Conservation (phyloP, 2,329 filamentous ascomycete genomes). For the Aspergillus tubingensis region DNA sequence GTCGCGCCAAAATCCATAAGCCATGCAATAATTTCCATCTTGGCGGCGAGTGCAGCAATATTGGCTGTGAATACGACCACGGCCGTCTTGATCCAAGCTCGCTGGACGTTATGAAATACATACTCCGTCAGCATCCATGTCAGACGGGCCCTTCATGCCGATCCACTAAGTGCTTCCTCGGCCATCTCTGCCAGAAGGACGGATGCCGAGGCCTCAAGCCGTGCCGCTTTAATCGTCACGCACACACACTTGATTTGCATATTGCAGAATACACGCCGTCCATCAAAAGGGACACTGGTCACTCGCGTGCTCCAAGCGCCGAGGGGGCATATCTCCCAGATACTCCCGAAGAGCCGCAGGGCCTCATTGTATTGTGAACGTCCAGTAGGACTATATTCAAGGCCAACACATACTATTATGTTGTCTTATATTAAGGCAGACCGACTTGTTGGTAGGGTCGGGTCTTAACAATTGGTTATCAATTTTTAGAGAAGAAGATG, state of each 20-base stretch:
- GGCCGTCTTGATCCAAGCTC: slow-evolving; percentile 42
- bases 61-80: slow-evolving; percentile 51
- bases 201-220: slow-evolving; percentile 34
- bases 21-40: slow-evolving; percentile 55
- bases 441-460: not conserved
- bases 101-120: slow-evolving; percentile 46
- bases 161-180: slow-evolving; percentile 46
- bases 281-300: not conserved
- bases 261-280: not conserved
- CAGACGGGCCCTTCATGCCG: slow-evolving; percentile 45
- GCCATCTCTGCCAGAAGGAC: slow-evolving; percentile 45
- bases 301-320: not conserved
- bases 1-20: slow-evolving; percentile 42
- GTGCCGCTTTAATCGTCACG: slow-evolving; percentile 32
- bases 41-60: slow-evolving; percentile 40
- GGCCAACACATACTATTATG: not conserved
- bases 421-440: not conserved
- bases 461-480: too few relatives aligned
- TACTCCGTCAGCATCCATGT: slow-evolving; percentile 50
- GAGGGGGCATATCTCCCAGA: not conserved
- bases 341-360: not conserved
- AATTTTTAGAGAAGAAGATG: too few relatives aligned
- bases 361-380: not conserved
- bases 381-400: not conserved
- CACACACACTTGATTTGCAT: slow-evolving; percentile 27